A percentile compares a stretch with the other conserved stretches of the same genome.
Evolutionary conservation across 257 asterid genomes (phyloP).

Genomic region (Solanum sitiens): DNA sequence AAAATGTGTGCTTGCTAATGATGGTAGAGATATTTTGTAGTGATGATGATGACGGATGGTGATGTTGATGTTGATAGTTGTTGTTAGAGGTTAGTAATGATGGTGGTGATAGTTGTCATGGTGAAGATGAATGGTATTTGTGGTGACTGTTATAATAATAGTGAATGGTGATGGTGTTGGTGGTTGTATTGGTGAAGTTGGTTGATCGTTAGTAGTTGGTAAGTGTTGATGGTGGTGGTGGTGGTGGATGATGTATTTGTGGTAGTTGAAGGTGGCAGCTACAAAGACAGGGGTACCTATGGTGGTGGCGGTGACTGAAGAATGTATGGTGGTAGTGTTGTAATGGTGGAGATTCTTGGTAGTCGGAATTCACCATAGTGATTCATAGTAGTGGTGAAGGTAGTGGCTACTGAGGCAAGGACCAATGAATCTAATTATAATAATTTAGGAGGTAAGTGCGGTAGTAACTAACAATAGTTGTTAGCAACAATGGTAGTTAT

Average conservation of each 20-base stretch:
- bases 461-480: not conserved
- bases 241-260: not conserved
- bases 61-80: not conserved
- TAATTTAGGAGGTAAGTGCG: not conserved
- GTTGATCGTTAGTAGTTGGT: not conserved
- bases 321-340: not conserved
- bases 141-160: not conserved
- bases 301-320: not conserved
- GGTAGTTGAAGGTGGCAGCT: not conserved
- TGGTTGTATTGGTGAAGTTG: not conserved
- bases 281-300: not conserved
- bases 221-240: not conserved
- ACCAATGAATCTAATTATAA: not conserved
- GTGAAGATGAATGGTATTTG: not conserved
- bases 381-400: not conserved
- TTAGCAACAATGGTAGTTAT: not conserved
- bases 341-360: not conserved
- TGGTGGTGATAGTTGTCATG: not conserved
- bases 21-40: not conserved
- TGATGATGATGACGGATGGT: not conserved
- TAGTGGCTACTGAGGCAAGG: not conserved
- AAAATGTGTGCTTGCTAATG: not conserved
- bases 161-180: not conserved
- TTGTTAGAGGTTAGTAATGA: not conserved
- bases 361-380: not conserved